Evolutionary conservation across 257 asterid genomes (phyloP), one percentile per base, ranked within the genome.

Genomic region (Solanum ossicruentum): DNA sequence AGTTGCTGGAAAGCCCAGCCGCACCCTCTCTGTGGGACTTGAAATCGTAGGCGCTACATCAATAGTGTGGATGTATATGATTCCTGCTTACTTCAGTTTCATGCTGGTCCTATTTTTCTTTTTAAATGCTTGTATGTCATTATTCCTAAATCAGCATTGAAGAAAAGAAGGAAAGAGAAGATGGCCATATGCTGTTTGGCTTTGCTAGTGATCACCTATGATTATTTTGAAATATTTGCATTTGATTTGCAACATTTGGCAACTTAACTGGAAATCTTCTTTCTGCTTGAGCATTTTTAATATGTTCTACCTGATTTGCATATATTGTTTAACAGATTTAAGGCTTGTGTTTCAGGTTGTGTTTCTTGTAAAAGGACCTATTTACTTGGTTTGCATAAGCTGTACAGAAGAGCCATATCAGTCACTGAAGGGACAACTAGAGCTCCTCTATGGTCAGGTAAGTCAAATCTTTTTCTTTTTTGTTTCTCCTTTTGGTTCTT

Each of bases 321-420:
- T 26, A 9, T 78, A 26, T 52, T 78, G 65, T 78, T 78, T 17
- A 28, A 52, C 66, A 55, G 45, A 78, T 78, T 52, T 77, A 77
- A 52, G 49, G 47, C 65, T 78, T 78, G 67, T 88, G 66, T 89
- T 86, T 87, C 96, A 97, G 99, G 94, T 95, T 84, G 92, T 94
- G 86, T 95, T 97, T 91, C 97, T 95, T 84, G 98, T 97, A 81
- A 94, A 97, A 91, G 99, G 99, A 86, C 99, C 99, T 70, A 92
- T 97, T 86, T 97, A 95, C 91, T 93, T 97, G 85, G 99, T 94
- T 84, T 95, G 99, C 94, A 97, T 95, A 90, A 97, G 98, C 92
- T 95, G 97, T 90, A 95, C 99, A 12, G 97, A 95, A 83, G 99
- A 97, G 89, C 92, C 97, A 87, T 95, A 92, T 88, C 97, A 97